Conservation (phyloP, 148 eudicot genomes). For the Arctostaphylos glauca region DNA sequence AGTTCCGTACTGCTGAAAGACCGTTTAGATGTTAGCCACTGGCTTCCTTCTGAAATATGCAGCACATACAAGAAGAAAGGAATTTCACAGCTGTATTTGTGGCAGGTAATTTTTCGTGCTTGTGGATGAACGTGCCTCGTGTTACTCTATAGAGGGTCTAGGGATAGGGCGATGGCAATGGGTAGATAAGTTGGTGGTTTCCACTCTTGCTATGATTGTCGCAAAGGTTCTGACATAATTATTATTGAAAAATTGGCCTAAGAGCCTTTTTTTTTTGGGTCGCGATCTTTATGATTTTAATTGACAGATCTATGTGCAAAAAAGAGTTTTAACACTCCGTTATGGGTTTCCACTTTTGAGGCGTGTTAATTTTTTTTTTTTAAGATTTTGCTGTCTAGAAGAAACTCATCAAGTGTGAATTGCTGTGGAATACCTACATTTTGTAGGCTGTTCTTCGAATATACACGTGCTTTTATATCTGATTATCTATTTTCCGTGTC, state of each 20-base stretch:
- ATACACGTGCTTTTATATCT: background rate
- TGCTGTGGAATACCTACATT: background rate
- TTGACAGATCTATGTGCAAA: background rate
- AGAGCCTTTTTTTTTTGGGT: background rate
- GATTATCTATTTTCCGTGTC: background rate
- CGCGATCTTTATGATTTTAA: background rate
- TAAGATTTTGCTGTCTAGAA: slow-evolving; percentile 12
- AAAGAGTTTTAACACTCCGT: background rate
- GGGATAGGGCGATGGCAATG: background rate
- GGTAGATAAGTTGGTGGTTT: background rate
- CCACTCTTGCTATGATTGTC: background rate
- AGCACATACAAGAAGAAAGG: slow-evolving; percentile 67
- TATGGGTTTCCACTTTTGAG: background rate
- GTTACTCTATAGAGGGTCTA: background rate
- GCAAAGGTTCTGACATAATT: slow-evolving; percentile 8
- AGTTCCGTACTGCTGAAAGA: slow-evolving; percentile 47
- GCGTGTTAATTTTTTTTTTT: background rate
- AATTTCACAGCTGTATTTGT: slow-evolving; percentile 70
- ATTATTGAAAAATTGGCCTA: background rate
- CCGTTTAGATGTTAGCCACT: slow-evolving; percentile 58
- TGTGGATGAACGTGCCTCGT: slow-evolving; percentile 2
- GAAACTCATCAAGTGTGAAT: background rate
- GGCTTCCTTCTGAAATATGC: slow-evolving; percentile 85
- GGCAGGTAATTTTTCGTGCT: slow-evolving; percentile 66
- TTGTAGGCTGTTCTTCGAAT: background rate